Conservation (phyloP, 495 filamentous ascomycete genomes). For the Amniculicola lignicola region DNA sequence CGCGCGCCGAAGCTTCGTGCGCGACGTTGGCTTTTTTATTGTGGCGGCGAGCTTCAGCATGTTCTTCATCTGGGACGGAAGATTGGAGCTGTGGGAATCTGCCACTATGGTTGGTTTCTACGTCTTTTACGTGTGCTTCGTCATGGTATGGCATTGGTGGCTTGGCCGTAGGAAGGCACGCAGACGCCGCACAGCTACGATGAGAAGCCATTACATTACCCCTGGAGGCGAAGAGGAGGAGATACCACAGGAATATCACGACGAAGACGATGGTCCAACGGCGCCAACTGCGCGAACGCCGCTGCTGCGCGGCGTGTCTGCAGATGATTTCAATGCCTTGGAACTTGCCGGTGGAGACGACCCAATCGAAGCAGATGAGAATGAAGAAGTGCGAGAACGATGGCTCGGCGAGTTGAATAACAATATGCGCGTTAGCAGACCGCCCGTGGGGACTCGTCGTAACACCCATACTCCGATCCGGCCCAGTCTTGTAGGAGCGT, state of each 20-base stretch:
- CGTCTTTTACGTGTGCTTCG: conserved; percentile 80
- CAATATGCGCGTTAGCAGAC: conserved; percentile 86
- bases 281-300: conserved; percentile 52
- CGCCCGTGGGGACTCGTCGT: conserved; percentile 58
- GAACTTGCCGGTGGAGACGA: conserved; percentile 59
- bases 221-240: conserved; percentile 69
- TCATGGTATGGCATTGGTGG: conserved; percentile 92
- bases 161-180: conserved; percentile 56
- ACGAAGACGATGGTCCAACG: conserved; percentile 63
- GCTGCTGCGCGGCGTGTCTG: conserved; percentile 49
- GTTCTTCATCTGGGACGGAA: conserved; percentile 80
- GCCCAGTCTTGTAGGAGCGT: conserved; percentile 85
- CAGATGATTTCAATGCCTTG: conserved; percentile 68
- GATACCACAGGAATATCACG: conserved; percentile 60
- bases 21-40: conserved; percentile 93
- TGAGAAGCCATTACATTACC: conserved; percentile 69
- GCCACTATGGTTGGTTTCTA: conserved; percentile 88
- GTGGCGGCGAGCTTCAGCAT: conserved; percentile 84
- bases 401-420: conserved; percentile 79
- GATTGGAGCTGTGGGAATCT: conserved; percentile 84
- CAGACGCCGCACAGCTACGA: conserved; percentile 62
- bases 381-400: conserved; percentile 68
- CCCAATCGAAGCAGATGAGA: conserved; percentile 58
- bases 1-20: conserved; percentile 78
- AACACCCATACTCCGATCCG: conserved; percentile 80